Evolutionary conservation across 768 basidiomycete species (phyloP), one percentile per base, ranked within the genome.

Genomic region (Rhodotorula graminis): DNA sequence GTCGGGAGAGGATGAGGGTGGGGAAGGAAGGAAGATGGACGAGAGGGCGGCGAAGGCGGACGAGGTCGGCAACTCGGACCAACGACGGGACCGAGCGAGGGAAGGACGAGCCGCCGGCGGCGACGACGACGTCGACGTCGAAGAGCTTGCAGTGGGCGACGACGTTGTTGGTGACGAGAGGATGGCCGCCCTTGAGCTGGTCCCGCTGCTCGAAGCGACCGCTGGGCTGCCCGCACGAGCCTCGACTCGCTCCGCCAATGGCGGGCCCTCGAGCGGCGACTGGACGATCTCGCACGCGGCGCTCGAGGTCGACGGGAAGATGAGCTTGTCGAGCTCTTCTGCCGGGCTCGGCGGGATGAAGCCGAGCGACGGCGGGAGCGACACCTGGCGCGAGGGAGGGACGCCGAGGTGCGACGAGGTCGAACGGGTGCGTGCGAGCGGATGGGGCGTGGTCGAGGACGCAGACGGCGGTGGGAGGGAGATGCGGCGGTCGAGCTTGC

Each of bases 321-420:
- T 33, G 42, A 40, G 53, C 55, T 31, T 1, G 12, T 60, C 47
- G 37, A 67, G 23, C 49, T 67, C 62, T 2, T 56, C 59, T 2
- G 29, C 47, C 1, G 75, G 71, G 6, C 69, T 70, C 31, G 65
- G 66, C 1, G 69, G 70, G 47, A 71, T 64, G 31, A 15, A n/a
- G 0, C 50, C 71, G 44, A 72, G 71, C 0, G 18, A 10, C 2
- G 71, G 71, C 23, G 58, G 61, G 4, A 40, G n/a, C 21, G 69
- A 64, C n/a, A 37, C 31, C 12, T 64, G 68, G 0, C 64, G 15
- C 10, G 33, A 47, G 42, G 1, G 19, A 10, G 40, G 44, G 11
- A 55, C 15, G 50, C 37, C 40, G 44, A 23, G 65, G 37, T 16
- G 42, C 4, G 50, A 11, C 7, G 47, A 21, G 3, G 25, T 10